A percentile compares a stretch with the other conserved stretches of the same genome.
phyloP scores from a whole-genome alignment of 2,329 filamentous ascomycete species.

The Claviceps sp. region DNA sequence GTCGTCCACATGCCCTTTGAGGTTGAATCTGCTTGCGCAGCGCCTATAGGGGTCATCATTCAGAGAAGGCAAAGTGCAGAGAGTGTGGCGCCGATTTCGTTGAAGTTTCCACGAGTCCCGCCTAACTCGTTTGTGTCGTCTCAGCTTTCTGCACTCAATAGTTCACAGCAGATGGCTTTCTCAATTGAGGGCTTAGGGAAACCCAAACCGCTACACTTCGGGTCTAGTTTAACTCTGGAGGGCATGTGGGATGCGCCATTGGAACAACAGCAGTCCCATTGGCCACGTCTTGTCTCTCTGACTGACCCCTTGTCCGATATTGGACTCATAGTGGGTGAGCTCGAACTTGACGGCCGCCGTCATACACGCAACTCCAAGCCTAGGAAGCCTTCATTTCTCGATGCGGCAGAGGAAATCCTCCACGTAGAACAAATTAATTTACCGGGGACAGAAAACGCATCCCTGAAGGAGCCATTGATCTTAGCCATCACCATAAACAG shows the following conservation, averaged over 20 bases:
- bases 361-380: conserved; percentile 19
- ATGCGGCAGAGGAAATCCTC: conserved; percentile 67
- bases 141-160: conserved; percentile 42
- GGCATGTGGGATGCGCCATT: conserved; percentile 43
- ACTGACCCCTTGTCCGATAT: conserved; percentile 78
- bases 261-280: conserved; percentile 42
- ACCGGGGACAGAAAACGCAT: conserved; percentile 25
- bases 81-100: conserved; percentile 33
- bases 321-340: conserved; percentile 60
- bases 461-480: conserved; percentile 40
- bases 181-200: conserved; percentile 43
- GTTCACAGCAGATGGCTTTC: conserved; percentile 38
- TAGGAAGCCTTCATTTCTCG: conserved; percentile 44
- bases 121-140: conserved; percentile 74
- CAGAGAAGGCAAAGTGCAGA: conserved; percentile 58
- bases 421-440: conserved; percentile 61
- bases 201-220: conserved; percentile 39
- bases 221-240: conserved; percentile 39
- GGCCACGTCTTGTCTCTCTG: conserved; percentile 68
- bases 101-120: conserved; percentile 50
- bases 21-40: conserved; percentile 73
- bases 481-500: conserved; percentile 72
- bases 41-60: conserved; percentile 70
- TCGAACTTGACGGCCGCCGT: conserved; percentile 25
- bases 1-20: conserved; percentile 91